A percentile compares a stretch with the other conserved stretches of the same genome.
Conservation (phyloP, 345 rosid species). For the Populus alba region DNA sequence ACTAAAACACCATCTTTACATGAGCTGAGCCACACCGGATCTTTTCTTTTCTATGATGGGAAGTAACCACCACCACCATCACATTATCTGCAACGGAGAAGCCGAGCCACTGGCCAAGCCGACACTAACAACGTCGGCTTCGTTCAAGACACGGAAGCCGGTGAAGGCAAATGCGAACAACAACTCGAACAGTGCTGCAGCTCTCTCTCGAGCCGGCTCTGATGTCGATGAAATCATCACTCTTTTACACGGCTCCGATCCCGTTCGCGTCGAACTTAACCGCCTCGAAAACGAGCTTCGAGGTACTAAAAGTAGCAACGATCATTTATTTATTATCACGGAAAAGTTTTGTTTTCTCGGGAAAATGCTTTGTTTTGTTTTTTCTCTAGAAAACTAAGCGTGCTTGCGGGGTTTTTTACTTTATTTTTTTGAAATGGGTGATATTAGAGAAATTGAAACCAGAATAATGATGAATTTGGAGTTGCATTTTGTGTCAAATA, state of each 20-base stretch:
- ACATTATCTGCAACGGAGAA: conserved; percentile 33
- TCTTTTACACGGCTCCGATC: conserved; percentile 53
- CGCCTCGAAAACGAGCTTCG: conserved; percentile 49
- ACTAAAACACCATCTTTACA: not conserved
- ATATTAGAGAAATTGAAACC: not conserved
- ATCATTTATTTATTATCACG: not conserved
- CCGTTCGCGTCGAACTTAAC: conserved; percentile 48
- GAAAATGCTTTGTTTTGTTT: not conserved
- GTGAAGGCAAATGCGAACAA: conserved; percentile 18
- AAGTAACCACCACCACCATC: conserved; percentile 5
- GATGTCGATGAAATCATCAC: conserved; percentile 42
- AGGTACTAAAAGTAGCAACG: conserved; percentile 21
- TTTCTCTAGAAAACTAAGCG: not conserved
- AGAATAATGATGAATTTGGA: not conserved
- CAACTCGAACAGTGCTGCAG: not conserved
- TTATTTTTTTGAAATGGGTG: not conserved
- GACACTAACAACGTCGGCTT: conserved; percentile 31
- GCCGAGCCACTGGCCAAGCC: conserved; percentile 11
- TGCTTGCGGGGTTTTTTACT: not conserved
- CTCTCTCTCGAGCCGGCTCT: conserved; percentile 29
- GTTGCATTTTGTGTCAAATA: not conserved
- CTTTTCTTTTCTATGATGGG: conserved; percentile 25
- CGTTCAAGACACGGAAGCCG: conserved; percentile 43
- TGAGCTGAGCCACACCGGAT: conserved; percentile 24
- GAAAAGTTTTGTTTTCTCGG: not conserved